Conservation (phyloP, 1,139 yeast species). For the Nematodospora anomalae region DNA sequence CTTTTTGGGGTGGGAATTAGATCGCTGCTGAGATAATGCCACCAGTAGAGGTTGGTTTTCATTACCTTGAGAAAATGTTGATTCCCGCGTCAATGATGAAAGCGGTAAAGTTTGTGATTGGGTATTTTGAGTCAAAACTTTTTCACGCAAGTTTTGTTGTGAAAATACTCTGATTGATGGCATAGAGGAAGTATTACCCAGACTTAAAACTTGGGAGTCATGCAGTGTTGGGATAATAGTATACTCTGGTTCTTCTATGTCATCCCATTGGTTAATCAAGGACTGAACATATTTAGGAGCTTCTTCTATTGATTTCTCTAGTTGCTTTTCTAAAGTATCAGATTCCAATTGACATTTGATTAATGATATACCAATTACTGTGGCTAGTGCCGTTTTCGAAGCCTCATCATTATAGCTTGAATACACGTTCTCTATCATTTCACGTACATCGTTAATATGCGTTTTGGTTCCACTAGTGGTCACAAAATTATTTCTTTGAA, state of each 20-base stretch:
- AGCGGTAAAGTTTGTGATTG: slow-evolving; percentile 7
- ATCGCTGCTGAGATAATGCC: neutral
- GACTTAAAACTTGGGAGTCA: slow-evolving; percentile 5
- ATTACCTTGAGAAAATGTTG: neutral
- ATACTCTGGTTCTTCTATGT: slow-evolving; percentile 5
- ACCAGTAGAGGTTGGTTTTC: neutral
- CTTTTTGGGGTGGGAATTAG: slow-evolving; percentile 14
- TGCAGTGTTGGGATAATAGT: slow-evolving; percentile 1
- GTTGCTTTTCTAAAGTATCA: slow-evolving; percentile 12
- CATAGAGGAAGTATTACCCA: slow-evolving; percentile 1
- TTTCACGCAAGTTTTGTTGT: slow-evolving; percentile 5
- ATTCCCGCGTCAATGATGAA: neutral
- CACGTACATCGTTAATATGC: slow-evolving; percentile 12
- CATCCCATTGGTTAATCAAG: slow-evolving; percentile 31
- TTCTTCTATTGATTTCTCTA: slow-evolving; percentile 13
- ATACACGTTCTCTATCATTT: slow-evolving; percentile 5
- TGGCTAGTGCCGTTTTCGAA: slow-evolving; percentile 9
- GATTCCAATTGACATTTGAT: slow-evolving; percentile 23
- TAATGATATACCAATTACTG: slow-evolving; percentile 26
- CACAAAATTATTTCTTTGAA: slow-evolving; percentile 8
- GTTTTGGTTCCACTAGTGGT: slow-evolving; percentile 3
- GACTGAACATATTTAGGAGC: slow-evolving; percentile 23
- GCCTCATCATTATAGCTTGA: neutral
- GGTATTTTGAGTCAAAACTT: slow-evolving; percentile 4
- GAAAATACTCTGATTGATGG: slow-evolving; percentile 5